Evolutionary conservation across 2,329 filamentous ascomycete genomes (phyloP).

Genomic region (Teratosphaeria nubilosa): DNA sequence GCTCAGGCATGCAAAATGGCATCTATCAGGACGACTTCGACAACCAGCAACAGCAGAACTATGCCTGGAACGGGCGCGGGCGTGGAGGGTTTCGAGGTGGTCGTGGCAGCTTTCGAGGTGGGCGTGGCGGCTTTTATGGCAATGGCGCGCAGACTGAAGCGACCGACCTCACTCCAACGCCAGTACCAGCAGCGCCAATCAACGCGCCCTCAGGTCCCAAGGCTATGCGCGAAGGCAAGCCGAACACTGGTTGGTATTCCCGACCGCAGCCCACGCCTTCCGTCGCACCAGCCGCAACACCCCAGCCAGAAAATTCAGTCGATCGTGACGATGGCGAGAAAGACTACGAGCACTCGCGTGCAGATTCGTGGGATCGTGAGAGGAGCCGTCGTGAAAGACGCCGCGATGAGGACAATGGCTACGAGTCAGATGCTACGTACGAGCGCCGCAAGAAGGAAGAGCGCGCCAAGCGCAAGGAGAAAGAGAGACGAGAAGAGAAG

Average conservation of each 20-base stretch:
- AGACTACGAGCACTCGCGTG: background rate
- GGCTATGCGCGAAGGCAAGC: constrained; percentile 82
- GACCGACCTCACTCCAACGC: constrained; percentile 18
- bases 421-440: constrained; percentile 33
- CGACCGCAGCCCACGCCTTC: constrained; percentile 11
- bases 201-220: constrained; percentile 81
- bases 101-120: constrained; percentile 38
- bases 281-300: constrained; percentile 3
- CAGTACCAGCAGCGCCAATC: constrained; percentile 23
- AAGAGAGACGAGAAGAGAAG: constrained; percentile 13
- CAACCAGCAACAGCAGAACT: constrained; percentile 7
- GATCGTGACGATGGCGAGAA: background rate
- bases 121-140: constrained; percentile 26
- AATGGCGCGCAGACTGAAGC: constrained; percentile 10
- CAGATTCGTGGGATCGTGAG: background rate
- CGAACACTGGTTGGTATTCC: constrained; percentile 63
- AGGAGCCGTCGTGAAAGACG: constrained; percentile 39
- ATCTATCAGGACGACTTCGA: background rate
- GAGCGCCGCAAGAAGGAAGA: constrained; percentile 28
- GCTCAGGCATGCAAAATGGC: background rate
- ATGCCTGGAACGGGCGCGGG: constrained; percentile 22
- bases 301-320: constrained; percentile 2
- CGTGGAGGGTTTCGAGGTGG: constrained; percentile 34
- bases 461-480: constrained; percentile 22
- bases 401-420: constrained; percentile 36